Evolutionary conservation across 306 rosid genomes (phyloP).

Genomic region (Leucaena leucocephala): DNA sequence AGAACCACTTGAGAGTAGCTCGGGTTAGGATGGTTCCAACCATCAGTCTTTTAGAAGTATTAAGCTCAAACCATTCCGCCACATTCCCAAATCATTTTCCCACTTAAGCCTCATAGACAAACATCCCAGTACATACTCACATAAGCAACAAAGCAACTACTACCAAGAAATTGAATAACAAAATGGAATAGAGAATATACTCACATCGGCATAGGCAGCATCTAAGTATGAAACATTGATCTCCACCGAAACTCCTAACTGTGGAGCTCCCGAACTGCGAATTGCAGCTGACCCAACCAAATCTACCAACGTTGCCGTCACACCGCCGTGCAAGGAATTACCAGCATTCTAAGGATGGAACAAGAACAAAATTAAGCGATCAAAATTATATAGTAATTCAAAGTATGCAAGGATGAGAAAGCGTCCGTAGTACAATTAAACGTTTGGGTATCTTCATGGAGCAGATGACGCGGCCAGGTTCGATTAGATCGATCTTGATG

Average conservation of each 20-base stretch:
- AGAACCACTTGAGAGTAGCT: not conserved
- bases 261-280: conserved; percentile 50
- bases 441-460: conserved; percentile 68
- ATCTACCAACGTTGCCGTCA: conserved; percentile 82
- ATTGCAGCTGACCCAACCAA: conserved; percentile 76
- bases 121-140: not conserved
- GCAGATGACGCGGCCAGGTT: conserved; percentile 69
- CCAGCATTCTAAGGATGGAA: conserved; percentile 52
- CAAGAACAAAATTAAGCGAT: not conserved
- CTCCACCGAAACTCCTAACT: conserved; percentile 75
- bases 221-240: conserved; percentile 80
- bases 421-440: conserved; percentile 43
- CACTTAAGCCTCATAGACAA: not conserved
- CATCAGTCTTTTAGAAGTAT: not conserved
- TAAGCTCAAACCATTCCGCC: not conserved
- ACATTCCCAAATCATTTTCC: not conserved
- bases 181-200: conserved; percentile 16
- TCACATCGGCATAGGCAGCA: conserved; percentile 76
- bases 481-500: conserved; percentile 56
- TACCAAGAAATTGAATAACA: not conserved
- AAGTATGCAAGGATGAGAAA: not conserved
- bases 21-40: not conserved
- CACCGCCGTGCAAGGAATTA: conserved; percentile 83
- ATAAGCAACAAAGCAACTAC: not conserved
- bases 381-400: not conserved